Base-by-base conservation (phyloP, 306 rosid genomes). In the Begonia peltatifolia region DNA sequence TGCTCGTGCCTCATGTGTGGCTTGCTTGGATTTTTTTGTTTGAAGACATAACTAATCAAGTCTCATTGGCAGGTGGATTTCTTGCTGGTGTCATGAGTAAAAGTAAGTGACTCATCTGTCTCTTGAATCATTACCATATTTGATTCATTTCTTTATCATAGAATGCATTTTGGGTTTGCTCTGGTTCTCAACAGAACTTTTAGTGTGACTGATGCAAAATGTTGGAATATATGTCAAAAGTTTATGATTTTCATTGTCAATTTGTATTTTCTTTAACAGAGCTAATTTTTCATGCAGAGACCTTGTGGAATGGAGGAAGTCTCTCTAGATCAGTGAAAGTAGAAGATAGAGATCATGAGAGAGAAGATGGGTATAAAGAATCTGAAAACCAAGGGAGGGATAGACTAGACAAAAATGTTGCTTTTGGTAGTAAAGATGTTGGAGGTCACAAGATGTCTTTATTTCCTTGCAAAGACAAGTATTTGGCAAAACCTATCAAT, bases 51-150 rank as follows among this genome's bases (percentile, higher is more conserved):
- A 72, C 82, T 82, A 72, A 88, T 68, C 50, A 53, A 61, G 42
- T 59, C 38, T 71, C 66, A 62, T 77, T 55, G 73, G 80, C 87
- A 88, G 94, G 82, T 71, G 99, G 93, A 73, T 80, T 84, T 79
- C 94, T 84, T 71, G 93, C 94, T 66, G 96, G 93, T 54, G 96
- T 92, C 76, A 84, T 83, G 93, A 86, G 81, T 75, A 92, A 80
- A 77, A 90, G 95, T 87, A 84, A 46, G 96, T 79, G 65, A 62
- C 54, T 56, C 54, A 51, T 63, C 63, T 43, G 73, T 67, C 55
- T 41, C 47, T 60, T 67, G 61, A 14, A 52, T 62, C 63, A 16
- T 55, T 18, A 44, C 17, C 50, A 11, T 49, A 52, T 54, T 58
- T 42, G 57, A 58, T 61, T 46, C 58, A 3, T 30, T 30, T 30